These are phyloP conservation scores for Xylaria bambusicola DNA, from an alignment of 495 filamentous ascomycete species.

Conservation along the genomic window DNA sequence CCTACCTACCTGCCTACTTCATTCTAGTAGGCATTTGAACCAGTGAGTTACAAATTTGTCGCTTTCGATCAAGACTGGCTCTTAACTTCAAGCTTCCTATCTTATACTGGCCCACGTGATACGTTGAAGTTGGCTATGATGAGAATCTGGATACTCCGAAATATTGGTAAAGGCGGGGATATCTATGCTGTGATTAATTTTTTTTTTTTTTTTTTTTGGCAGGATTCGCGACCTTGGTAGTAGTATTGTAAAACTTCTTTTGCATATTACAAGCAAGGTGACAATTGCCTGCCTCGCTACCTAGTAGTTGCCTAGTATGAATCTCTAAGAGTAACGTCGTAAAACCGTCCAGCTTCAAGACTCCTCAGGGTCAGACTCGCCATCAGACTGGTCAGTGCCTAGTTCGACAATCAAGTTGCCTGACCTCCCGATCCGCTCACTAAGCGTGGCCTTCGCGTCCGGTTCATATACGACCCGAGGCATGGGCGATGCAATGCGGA, in stretches of 20 bases:
- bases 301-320: background rate
- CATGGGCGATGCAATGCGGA: constrained; percentile 79
- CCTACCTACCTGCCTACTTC: background rate
- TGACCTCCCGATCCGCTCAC: constrained; percentile 73
- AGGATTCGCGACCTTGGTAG: too few relatives aligned
- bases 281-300: background rate
- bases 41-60: background rate
- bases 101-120: too few relatives aligned
- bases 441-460: constrained; percentile 62
- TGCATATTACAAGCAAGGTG: background rate
- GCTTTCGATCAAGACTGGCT: background rate
- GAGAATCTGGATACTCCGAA: too few relatives aligned
- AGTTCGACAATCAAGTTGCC: constrained; percentile 86
- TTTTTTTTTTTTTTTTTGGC: too few relatives aligned
- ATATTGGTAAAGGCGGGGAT: too few relatives aligned
- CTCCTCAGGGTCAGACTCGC: constrained; percentile 10
- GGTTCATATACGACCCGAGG: constrained; percentile 77
- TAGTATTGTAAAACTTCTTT: too few relatives aligned
- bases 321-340: too few relatives aligned
- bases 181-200: too few relatives aligned
- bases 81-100: background rate
- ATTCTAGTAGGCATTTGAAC: background rate
- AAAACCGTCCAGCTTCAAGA: background rate
- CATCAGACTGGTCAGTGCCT: constrained; percentile 35
- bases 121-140: too few relatives aligned